These are phyloP conservation scores for Phytophthora syringae DNA, from an alignment of 352 stramenopile species.

Conservation along the genomic window DNA sequence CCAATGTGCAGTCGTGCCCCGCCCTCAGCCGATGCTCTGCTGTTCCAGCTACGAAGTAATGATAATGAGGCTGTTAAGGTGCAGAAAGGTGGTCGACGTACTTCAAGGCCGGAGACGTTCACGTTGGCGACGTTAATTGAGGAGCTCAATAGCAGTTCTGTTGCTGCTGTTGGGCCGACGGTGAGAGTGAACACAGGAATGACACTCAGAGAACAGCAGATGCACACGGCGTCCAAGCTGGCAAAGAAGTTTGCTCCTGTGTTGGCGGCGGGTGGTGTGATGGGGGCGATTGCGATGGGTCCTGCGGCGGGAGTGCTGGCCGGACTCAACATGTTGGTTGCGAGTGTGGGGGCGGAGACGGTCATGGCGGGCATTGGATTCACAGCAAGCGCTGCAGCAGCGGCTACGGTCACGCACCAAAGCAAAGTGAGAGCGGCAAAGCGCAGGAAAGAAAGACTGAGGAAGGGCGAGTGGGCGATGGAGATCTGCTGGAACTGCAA, in stretches of 20 bases:
- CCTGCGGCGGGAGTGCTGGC: slow-evolving; percentile 57
- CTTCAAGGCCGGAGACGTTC: slow-evolving; percentile 19
- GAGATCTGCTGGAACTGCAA: slow-evolving; percentile 77
- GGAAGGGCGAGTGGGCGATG: slow-evolving; percentile 69
- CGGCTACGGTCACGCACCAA: slow-evolving; percentile 59
- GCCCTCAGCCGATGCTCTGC: slow-evolving; percentile 10
- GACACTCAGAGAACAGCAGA: slow-evolving; percentile 19
- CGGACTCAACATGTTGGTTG: slow-evolving; percentile 64
- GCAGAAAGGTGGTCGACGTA: neutral
- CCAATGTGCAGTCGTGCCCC: slow-evolving; percentile 37
- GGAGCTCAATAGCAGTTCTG: slow-evolving; percentile 35
- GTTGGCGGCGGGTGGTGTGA: slow-evolving; percentile 62
- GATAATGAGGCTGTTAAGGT: slow-evolving; percentile 7
- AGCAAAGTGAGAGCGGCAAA: slow-evolving; percentile 52
- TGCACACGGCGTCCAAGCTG: slow-evolving; percentile 35
- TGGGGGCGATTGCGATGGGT: slow-evolving; percentile 59
- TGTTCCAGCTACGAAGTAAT: slow-evolving; percentile 23
- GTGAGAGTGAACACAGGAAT: slow-evolving; percentile 1
- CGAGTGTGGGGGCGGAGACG: slow-evolving; percentile 58
- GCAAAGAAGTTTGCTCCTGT: slow-evolving; percentile 53
- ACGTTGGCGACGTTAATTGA: slow-evolving; percentile 47
- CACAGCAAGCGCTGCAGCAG: slow-evolving; percentile 59
- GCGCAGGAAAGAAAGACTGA: slow-evolving; percentile 44
- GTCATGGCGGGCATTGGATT: slow-evolving; percentile 66
- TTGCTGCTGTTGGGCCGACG: slow-evolving; percentile 6